Base-by-base conservation (phyloP, 495 filamentous ascomycete species). In the Apiosordaria backusii region DNA sequence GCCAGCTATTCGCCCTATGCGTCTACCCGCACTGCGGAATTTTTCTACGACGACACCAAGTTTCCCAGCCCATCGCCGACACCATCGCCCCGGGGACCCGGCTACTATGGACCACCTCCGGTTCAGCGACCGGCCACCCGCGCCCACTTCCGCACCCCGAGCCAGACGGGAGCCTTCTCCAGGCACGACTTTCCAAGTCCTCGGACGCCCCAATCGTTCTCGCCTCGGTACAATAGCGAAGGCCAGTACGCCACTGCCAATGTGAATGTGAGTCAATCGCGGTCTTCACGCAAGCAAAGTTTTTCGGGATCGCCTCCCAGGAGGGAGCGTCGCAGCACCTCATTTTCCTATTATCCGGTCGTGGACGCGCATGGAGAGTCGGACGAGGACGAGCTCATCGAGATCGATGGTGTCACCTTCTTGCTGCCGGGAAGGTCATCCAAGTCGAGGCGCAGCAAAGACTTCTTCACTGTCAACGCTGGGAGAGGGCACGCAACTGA, bases 381-480 rank as follows among this genome's bases (percentile, higher is more conserved):
- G 77, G 84, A 86, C 80, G 83, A 85, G 78, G 84, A 85, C 78
- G 84, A 86, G 75, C 75, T 79, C 71, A 75, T 84, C 79, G 80
- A 85, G 75, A 74, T 81, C 75, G 72, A 81, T 67, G 82, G 81
- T 65, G 67, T 73, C 71, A 77, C 73, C 72, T 83, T 78, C 75
- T 70, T 80, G 71, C 72, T 81, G 70, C 76, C 78, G 70, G 79
- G 76, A 71, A 76, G 73, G 73, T 78, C 79, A 63, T 78, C 79
- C 64, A 80, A 74, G 72, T 70, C 75, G 73, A 77, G 73, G 71
- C 72, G 72, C 66, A 60, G 67, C 69, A 76, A 70, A 72, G 76
- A 78, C 68, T 69, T 74, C 63, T 74, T 67, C 63, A 71, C 67
- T 69, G 71, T 78, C 75, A 74, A 79, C 71, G 73, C 76, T 79